phyloP scores from a whole-genome alignment of 805 yeast species.

The Nakazawaea wickerhamii region DNA sequence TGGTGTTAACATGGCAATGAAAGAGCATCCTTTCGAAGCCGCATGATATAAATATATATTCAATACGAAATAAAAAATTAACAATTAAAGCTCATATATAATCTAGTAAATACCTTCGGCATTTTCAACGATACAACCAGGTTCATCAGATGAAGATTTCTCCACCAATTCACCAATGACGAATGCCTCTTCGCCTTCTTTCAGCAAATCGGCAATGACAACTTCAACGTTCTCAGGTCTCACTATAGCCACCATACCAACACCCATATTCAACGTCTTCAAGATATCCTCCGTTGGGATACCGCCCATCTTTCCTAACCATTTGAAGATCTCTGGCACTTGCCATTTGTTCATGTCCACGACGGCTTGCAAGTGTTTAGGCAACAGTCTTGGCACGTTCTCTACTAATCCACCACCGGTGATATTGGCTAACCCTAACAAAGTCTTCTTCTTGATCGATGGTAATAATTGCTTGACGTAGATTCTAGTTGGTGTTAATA shows the following conservation, averaged over 20 bases:
- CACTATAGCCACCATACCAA: conserved; percentile 93
- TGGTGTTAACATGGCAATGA: conserved; percentile 31
- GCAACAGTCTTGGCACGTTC: conserved; percentile 93
- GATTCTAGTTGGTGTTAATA: conserved; percentile 86
- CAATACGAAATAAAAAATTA: not conserved
- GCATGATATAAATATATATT: not conserved
- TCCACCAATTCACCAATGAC: conserved; percentile 55
- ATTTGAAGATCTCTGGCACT: conserved; percentile 84
- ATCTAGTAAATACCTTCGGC: conserved; percentile 35
- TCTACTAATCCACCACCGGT: conserved; percentile 99
- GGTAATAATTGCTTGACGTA: conserved; percentile 89
- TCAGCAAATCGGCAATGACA: conserved; percentile 46
- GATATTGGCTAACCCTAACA: conserved; percentile 91
- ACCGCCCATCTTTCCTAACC: conserved; percentile 89
- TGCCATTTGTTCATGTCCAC: conserved; percentile 79
- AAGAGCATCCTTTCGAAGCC: conserved; percentile 30
- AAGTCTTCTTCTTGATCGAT: conserved; percentile 56
- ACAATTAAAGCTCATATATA: not conserved
- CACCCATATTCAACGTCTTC: conserved; percentile 92
- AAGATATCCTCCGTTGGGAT: conserved; percentile 81
- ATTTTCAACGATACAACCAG: conserved; percentile 58
- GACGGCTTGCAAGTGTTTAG: conserved; percentile 69
- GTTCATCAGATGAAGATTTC: conserved; percentile 40
- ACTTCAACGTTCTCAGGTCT: conserved; percentile 57
- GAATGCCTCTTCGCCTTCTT: conserved; percentile 72